Evolutionary conservation across 305 asterid species (phyloP).

Genomic region (Solanum hybrid): DNA sequence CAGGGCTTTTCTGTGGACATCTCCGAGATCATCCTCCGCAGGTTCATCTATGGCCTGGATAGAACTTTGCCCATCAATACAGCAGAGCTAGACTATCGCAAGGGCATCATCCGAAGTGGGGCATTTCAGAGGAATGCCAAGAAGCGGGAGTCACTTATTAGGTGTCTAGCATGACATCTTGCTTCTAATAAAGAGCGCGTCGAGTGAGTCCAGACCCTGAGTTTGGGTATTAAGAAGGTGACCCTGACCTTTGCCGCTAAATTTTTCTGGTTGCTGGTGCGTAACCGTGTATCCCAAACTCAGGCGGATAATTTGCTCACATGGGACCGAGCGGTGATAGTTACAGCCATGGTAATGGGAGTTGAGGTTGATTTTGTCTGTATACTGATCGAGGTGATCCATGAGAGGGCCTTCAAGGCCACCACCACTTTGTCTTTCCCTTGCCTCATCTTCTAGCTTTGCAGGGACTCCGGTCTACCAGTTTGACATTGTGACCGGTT

Average conservation of each 20-base stretch:
- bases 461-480: neutral
- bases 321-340: neutral
- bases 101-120: too few relatives aligned
- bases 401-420: neutral
- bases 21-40: too few relatives aligned
- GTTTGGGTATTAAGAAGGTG: neutral
- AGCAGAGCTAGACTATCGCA: too few relatives aligned
- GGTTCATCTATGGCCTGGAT: too few relatives aligned
- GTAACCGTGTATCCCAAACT: neutral
- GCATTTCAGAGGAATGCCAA: too few relatives aligned
- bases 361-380: neutral
- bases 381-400: neutral
- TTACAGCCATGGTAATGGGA: neutral
- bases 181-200: too few relatives aligned
- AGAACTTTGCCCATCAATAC: too few relatives aligned
- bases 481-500: neutral
- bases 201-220: neutral
- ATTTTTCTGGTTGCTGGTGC: neutral
- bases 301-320: neutral
- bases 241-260: neutral
- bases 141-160: too few relatives aligned
- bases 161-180: too few relatives aligned
- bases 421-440: neutral
- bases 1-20: too few relatives aligned
- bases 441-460: neutral